A percentile compares a stretch with the other conserved stretches of the same genome.
phyloP scores from a whole-genome alignment of 306 rosid genomes.

The Cicer cuneatum region DNA sequence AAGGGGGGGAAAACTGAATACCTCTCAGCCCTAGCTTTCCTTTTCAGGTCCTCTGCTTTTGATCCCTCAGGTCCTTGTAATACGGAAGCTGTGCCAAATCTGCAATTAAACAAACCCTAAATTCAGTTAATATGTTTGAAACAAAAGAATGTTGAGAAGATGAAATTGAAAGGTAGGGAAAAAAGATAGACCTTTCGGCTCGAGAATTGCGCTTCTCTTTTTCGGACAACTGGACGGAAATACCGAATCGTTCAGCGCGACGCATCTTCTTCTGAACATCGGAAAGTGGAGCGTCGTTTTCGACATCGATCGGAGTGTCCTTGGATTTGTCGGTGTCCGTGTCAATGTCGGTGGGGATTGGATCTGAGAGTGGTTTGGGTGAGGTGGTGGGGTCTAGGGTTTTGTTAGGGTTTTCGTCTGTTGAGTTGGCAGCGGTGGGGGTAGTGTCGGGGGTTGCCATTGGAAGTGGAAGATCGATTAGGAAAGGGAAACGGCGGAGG shows the following conservation, averaged over 20 bases:
- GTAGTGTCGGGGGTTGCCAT: slow-evolving; percentile 58
- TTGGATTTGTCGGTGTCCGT: slow-evolving; percentile 41
- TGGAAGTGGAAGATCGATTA: slow-evolving; percentile 14
- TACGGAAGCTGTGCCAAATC: slow-evolving; percentile 65
- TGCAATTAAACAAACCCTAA: slow-evolving; percentile 42
- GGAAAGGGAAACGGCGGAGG: background rate
- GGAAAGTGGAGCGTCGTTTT: slow-evolving; percentile 48
- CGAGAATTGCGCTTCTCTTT: slow-evolving; percentile 90
- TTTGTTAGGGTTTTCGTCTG: slow-evolving; percentile 61
- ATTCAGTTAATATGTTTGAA: background rate
- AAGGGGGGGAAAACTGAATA: slow-evolving; percentile 36
- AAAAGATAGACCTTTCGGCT: slow-evolving; percentile 68
- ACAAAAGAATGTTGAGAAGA: background rate
- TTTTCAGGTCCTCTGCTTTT: slow-evolving; percentile 71
- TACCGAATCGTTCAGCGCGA: slow-evolving; percentile 95
- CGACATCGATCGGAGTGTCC: slow-evolving; percentile 31
- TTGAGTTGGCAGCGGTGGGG: slow-evolving; percentile 47
- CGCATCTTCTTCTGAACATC: slow-evolving; percentile 76
- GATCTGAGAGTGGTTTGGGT: slow-evolving; percentile 42
- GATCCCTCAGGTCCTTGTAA: slow-evolving; percentile 56
- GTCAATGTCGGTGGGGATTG: slow-evolving; percentile 32
- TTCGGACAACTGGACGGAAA: slow-evolving; percentile 72
- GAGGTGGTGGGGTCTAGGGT: slow-evolving; percentile 54
- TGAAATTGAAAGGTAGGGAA: background rate
- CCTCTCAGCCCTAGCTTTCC: slow-evolving; percentile 95